Percentiles rank a stretch among this genome's conserved stretches.
Conservation (phyloP, 805 yeast species). For the Schizosaccharomyces osmophilus region DNA sequence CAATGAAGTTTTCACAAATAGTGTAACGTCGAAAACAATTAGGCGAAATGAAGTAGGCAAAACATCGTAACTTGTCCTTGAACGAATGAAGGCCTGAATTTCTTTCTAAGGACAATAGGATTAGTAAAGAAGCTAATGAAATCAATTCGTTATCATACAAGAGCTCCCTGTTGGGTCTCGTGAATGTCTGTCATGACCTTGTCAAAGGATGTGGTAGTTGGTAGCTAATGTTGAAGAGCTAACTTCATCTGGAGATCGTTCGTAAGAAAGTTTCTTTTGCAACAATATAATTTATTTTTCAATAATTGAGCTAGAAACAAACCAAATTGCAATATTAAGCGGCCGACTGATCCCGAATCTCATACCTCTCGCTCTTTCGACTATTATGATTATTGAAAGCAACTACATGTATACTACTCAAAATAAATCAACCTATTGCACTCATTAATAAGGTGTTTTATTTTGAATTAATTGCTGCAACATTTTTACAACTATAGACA, state of each 20-base stretch:
- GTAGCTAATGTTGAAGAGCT: neutral
- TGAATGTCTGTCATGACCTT: neutral
- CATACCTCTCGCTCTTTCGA: too few species aligned
- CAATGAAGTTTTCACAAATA: conserved; percentile 70
- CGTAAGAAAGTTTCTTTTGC: too few species aligned
- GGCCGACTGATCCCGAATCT: too few species aligned
- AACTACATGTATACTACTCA: too few species aligned
- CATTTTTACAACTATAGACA: too few species aligned
- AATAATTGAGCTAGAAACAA: too few species aligned
- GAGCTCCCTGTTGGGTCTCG: neutral
- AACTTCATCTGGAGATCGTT: neutral
- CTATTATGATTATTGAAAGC: too few species aligned
- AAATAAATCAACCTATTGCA: too few species aligned
- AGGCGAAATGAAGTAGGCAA: conserved; percentile 83
- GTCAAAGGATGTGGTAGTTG: neutral
- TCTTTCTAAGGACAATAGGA: conserved; percentile 20
- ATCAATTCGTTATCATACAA: neutral
- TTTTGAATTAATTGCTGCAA: too few species aligned
- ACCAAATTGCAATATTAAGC: too few species aligned
- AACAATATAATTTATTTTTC: too few species aligned
- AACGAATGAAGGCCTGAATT: conserved; percentile 58
- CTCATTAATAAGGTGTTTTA: too few species aligned
- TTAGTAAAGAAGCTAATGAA: neutral
- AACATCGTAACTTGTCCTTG: conserved; percentile 88
- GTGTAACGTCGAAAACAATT: conserved; percentile 77